Evolutionary conservation across 2,329 filamentous ascomycete genomes (phyloP), one percentile per base, ranked within the genome.

Genomic region (Metarhizium anisopliae): DNA sequence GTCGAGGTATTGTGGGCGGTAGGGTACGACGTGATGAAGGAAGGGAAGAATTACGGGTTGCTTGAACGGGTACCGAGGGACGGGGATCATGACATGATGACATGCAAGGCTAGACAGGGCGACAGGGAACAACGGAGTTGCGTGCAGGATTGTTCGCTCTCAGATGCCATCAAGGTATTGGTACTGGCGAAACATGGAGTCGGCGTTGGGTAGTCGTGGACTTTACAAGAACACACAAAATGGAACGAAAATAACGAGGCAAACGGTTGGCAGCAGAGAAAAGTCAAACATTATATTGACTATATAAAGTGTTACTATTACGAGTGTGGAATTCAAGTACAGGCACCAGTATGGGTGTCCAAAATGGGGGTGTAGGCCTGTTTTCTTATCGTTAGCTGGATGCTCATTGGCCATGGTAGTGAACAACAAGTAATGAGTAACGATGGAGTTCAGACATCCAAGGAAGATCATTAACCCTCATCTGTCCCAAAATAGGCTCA

Each of bases 1-100:
- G 94, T 54, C 83, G 90, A 60, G 94, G 94, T 0, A 93, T 96
- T 67, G 92, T 97, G 0, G 92, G 91, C 2, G 81, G 79, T 0
- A 70, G 81, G 53, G 79, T 82, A 10, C 74, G 74, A 60, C 70
- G 79, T 52, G 76, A 77, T 29, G 70, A 70, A 54, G 59, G 62
- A 4, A 68, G 71, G 51, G 74, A 75, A 52, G 73, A 75, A 59
- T 58, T 77, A 30, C 69, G 74, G 20, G 74, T 74, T 59, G 64
- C 66, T 40, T 73, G 56, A 66, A 20, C 25, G 25, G 25, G n/a
- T 8, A 14, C 6, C 16, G 6, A 45, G 6, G 42, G 42, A 45
- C 18, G 42, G 42, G 18, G 6, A 45, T 20, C 50, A 38, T 40
- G 13, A 38, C 35, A 38, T 51, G 42, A 45, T 11, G 11, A 4